A percentile compares a stretch with the other conserved stretches of the same genome.
phyloP scores from a whole-genome alignment of 177 flowering plant genomes.

The Vitis hybrid region DNA sequence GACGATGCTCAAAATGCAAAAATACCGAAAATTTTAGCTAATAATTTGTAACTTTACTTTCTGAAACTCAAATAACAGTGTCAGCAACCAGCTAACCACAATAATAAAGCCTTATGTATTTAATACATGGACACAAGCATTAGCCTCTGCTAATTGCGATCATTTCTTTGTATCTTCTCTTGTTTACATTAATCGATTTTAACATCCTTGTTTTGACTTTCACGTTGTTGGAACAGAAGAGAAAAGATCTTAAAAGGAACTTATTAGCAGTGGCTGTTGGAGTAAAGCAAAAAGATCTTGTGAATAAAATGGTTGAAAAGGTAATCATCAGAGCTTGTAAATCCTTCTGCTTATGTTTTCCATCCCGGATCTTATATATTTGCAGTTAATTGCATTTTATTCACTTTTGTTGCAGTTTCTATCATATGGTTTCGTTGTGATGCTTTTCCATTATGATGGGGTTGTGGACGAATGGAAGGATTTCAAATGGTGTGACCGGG shows the following conservation, averaged over 20 bases:
- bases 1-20: background rate
- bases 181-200: background rate
- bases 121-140: no score
- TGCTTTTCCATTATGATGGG: conserved; percentile 75
- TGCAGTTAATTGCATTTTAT: background rate
- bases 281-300: conserved; percentile 52
- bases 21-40: background rate
- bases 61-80: no score
- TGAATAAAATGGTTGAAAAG: conserved; percentile 55
- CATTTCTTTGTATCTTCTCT: background rate
- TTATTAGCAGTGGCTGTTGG: conserved; percentile 54
- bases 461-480: conserved; percentile 50
- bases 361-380: no score
- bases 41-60: no score
- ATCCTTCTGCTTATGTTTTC: background rate
- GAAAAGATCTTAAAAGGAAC: conserved; percentile 18
- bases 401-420: conserved; percentile 45
- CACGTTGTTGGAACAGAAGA: conserved; percentile 18
- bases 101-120: no score
- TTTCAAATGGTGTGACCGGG: conserved; percentile 43
- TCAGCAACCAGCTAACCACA: no score
- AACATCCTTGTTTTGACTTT: background rate
- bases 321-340: conserved; percentile 12
- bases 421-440: conserved; percentile 42
- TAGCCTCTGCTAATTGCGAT: background rate